These are phyloP conservation scores for Boeremia lycopersici DNA, from an alignment of 2,329 filamentous ascomycete genomes.

Conservation along the genomic window DNA sequence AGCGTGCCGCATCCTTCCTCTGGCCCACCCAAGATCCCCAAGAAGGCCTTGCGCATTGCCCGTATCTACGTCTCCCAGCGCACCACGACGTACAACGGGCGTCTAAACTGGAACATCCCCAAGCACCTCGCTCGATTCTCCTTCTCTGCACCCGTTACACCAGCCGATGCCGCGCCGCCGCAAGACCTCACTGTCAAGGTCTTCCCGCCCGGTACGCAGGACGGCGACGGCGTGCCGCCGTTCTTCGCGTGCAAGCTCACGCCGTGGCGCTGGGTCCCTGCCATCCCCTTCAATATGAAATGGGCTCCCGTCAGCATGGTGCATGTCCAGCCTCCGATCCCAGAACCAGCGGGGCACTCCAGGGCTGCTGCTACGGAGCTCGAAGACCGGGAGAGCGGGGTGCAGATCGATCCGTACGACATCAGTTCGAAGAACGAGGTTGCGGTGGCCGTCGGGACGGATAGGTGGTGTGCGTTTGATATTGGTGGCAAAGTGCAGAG, in stretches of 20 bases:
- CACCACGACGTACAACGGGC: slow-evolving; percentile 42
- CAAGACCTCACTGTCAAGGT: slow-evolving; percentile 32
- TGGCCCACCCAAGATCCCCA: slow-evolving; percentile 27
- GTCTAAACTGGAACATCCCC: slow-evolving; percentile 45
- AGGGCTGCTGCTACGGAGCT: slow-evolving; percentile 15
- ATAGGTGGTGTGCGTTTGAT: slow-evolving; percentile 34
- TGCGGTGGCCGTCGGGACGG: slow-evolving; percentile 30
- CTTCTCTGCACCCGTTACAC: slow-evolving; percentile 35
- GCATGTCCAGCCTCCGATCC: slow-evolving; percentile 34
- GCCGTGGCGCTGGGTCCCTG: slow-evolving; percentile 36
- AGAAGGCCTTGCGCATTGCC: slow-evolving; percentile 36
- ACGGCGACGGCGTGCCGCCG: slow-evolving; percentile 27
- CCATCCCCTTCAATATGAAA: slow-evolving; percentile 30
- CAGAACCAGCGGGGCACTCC: slow-evolving; percentile 16
- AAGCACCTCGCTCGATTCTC: slow-evolving; percentile 44
- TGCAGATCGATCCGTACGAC: slow-evolving; percentile 30
- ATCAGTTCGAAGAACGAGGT: slow-evolving; percentile 25
- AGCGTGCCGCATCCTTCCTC: slow-evolving; percentile 25
- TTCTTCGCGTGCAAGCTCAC: slow-evolving; percentile 38
- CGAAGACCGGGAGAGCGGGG: slow-evolving; percentile 3
- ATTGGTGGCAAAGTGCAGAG: slow-evolving; percentile 24
- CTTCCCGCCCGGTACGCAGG: slow-evolving; percentile 29
- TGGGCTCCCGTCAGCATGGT: slow-evolving; percentile 31
- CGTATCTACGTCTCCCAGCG: slow-evolving; percentile 45
- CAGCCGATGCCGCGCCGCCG: slow-evolving; percentile 21